These are phyloP conservation scores for Eucalyptus erythrocorys DNA, from an alignment of 345 rosid genomes.

Conservation along the genomic window DNA sequence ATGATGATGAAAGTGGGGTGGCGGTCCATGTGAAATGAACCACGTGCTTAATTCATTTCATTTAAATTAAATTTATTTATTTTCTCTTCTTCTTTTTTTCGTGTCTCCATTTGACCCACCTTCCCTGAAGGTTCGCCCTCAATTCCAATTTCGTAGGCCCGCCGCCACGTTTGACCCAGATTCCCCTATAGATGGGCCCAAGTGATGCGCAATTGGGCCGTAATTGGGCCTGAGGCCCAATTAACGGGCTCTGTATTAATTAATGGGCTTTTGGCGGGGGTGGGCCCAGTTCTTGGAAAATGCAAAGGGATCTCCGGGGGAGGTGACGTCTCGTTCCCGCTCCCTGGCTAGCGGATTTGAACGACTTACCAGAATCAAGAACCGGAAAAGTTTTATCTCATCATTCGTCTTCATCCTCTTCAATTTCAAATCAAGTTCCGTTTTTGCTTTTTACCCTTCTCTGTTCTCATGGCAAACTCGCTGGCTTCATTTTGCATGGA, in stretches of 20 bases:
- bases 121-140: neutral
- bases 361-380: neutral
- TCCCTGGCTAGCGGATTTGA: neutral
- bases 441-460: neutral
- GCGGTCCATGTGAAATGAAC: neutral
- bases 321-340: neutral
- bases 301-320: neutral
- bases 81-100: neutral
- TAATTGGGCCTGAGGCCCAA: neutral
- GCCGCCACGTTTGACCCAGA: neutral
- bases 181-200: neutral
- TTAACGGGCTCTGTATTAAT: neutral
- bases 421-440: neutral
- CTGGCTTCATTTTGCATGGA: neutral
- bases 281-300: neutral
- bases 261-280: neutral
- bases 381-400: neutral
- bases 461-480: neutral
- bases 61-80: neutral
- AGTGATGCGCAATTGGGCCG: neutral
- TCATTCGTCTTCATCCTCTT: neutral
- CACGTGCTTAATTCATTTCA: neutral
- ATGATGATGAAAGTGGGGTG: neutral
- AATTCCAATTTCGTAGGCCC: neutral
- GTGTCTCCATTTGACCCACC: neutral